Base-by-base conservation (phyloP, 1,139 yeast species). In the Spencermartinsiella ligniputridi region DNA sequence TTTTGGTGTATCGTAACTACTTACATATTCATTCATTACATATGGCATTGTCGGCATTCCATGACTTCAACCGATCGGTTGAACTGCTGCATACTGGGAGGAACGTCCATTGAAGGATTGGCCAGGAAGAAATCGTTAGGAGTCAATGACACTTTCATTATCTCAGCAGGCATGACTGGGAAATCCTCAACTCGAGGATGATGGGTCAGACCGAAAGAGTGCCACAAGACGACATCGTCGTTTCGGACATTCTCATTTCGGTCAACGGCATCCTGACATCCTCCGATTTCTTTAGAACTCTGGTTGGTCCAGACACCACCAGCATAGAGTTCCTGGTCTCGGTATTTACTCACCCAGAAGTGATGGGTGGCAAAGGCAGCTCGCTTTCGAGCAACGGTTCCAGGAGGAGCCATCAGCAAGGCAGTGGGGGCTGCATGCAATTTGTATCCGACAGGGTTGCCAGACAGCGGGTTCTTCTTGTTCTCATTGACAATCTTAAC, bases 91-190 rank as follows among this genome's bases (percentile, higher is more conserved):
- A 68, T 76, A 15, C 94, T 78, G 61, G 81, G 81, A 40, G 95
- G 95, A 42, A 87, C 72, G 60, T 85, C 94, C 63, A 87, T 72
- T 34, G 90, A 90, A 21, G 96, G 96, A 66, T 86, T 86, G 63
- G 70, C 79, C 55, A 80, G 80, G 65, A 85, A 87, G 78, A 87
- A 87, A 51, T 87, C 87, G 58, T 75, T 70, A 43, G 96, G 96
- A 43, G 76, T 74, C 51, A 87, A 73, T 51, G 79, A 75, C 55
- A 86, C 80, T 62, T 76, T 82, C 64, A 77, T 70, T 56, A 52
- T 50, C 70, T 87, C 95, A 47, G 81, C 85, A 36, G 95, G 94
- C 96, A 87, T 87, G 50, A 87, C 94, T 44, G 95, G 95, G 84
- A 85, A 87, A 67, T 87, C 95, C 70, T 87, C 96, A 29, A 83